Evolutionary conservation across 1,284 basidiomycete genomes (phyloP), one percentile per base, ranked within the genome.

Genomic region (Melanopsichium pennsylvanicum): DNA sequence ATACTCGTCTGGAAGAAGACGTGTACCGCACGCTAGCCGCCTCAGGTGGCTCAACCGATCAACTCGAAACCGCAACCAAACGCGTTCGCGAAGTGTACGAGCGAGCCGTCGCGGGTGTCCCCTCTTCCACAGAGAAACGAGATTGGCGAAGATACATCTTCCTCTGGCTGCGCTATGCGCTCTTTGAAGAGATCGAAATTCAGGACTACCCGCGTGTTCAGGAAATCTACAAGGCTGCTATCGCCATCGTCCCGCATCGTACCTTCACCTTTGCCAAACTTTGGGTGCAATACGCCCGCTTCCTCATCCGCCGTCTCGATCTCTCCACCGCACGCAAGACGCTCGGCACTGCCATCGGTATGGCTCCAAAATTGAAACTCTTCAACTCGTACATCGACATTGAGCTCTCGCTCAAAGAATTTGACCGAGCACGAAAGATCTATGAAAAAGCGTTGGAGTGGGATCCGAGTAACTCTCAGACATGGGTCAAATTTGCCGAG

Each of bases 401-500:
- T 26, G 79, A 81, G 45, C 46, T 81, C 2, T 60, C 54, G 27
- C 68, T 81, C 13, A 81, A 79, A 27, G 96, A 99, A 83, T 98
- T 98, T 74, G 93, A 98, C 79, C 88, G 92, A 16, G 95, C 92
- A 35, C 87, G 96, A 37, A 90, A 85, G 58, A 84, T 99, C 18
- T 98, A 98, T 79, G 89, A 97, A 80, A 96, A 96, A 81, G 96
- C 93, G 82, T 10, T 86, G 89, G 74, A 79, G 35, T 81, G 79
- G 79, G 76, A 81, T 45, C 43, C 79, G 10, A 70, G 54, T 51
- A 80, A 74, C 54, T 60, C 73, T 19, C 55, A 66, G 26, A 77
- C 75, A 12, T 99, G 96, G 96, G 96, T 99, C 82, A 91, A 92
- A 81, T 99, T 90, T 82, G 93, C 95, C 11, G 93, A 97, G 80